A percentile compares a stretch with the other conserved stretches of the same genome.
phyloP scores from a whole-genome alignment of 306 rosid genomes.

The Cotoneaster glaucophyllus region DNA sequence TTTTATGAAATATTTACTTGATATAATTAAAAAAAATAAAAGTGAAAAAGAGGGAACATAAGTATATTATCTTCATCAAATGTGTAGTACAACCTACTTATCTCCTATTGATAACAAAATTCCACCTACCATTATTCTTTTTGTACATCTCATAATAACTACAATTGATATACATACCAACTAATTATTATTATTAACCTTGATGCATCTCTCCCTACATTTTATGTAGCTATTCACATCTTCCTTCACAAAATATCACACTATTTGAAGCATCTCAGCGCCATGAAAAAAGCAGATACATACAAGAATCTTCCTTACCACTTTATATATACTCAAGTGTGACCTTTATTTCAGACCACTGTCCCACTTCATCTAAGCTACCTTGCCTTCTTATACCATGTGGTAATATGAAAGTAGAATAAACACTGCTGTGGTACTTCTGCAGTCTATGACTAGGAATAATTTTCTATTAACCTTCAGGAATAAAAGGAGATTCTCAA shows the following conservation, averaged over 20 bases:
- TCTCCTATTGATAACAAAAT: conserved; percentile 21
- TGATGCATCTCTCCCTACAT: background rate
- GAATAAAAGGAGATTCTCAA: background rate
- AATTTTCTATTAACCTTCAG: background rate
- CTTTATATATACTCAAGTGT: conserved; percentile 22
- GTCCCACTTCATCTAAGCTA: background rate
- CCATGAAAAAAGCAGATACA: background rate
- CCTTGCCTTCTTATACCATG: background rate
- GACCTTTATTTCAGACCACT: conserved; percentile 38
- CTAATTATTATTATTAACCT: background rate
- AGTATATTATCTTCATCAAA: conserved; percentile 7
- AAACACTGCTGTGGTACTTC: conserved; percentile 4
- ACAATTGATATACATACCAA: conserved; percentile 13
- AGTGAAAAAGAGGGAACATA: conserved; percentile 3
- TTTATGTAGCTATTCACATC: conserved; percentile 11
- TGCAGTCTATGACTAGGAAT: background rate
- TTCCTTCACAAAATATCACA: conserved; percentile 8
- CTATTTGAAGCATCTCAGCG: background rate
- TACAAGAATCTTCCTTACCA: background rate
- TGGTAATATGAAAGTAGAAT: background rate
- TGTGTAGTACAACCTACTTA: conserved; percentile 5
- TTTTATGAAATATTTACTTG: no score
- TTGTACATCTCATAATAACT: conserved; percentile 27
- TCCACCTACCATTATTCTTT: conserved; percentile 9
- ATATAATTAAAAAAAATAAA: background rate